phyloP scores from a whole-genome alignment of 495 filamentous ascomycete species.

The Tuber indicum region DNA sequence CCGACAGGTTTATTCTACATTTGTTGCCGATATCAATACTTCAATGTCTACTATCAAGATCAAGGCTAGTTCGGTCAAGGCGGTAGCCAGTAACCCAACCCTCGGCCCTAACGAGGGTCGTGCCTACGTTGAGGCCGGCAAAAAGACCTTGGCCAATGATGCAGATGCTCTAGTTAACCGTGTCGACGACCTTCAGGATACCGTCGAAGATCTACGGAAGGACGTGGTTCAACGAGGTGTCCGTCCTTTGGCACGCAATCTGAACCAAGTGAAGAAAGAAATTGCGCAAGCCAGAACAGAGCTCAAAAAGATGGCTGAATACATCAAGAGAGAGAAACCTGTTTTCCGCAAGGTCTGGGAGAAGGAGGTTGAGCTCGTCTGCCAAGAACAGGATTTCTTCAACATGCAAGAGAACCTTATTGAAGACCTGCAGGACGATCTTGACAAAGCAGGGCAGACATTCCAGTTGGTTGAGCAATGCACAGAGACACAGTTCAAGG shows the following conservation, averaged over 20 bases:
- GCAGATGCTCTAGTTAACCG: slow-evolving; percentile 80
- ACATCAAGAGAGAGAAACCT: slow-evolving; percentile 82
- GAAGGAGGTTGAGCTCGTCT: slow-evolving; percentile 87
- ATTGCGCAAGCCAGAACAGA: slow-evolving; percentile 73
- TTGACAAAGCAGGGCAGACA: slow-evolving; percentile 87
- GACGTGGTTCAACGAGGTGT: slow-evolving; percentile 92
- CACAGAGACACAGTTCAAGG: slow-evolving; percentile 85
- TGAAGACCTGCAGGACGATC: slow-evolving; percentile 83
- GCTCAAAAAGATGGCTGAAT: slow-evolving; percentile 92
- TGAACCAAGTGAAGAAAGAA: slow-evolving; percentile 81
- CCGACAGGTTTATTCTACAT: slow-evolving; percentile 85
- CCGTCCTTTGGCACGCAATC: slow-evolving; percentile 80
- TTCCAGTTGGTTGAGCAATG: slow-evolving; percentile 94
- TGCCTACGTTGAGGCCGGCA: slow-evolving; percentile 74
- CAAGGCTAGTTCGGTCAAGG: slow-evolving; percentile 75
- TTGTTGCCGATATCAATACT: slow-evolving; percentile 76
- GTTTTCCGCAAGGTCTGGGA: slow-evolving; percentile 99
- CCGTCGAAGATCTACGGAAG: slow-evolving; percentile 94
- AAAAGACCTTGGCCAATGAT: slow-evolving; percentile 73
- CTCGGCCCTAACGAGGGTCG: slow-evolving; percentile 67
- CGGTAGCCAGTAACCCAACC: slow-evolving; percentile 59
- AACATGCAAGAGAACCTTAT: slow-evolving; percentile 91
- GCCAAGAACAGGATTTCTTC: slow-evolving; percentile 86
- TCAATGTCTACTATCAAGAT: slow-evolving; percentile 75
- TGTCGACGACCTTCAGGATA: slow-evolving; percentile 92